Evolutionary conservation across 2,329 filamentous ascomycete genomes (phyloP), one percentile per base, ranked within the genome.

Genomic region (Metarhizium anisopliae): DNA sequence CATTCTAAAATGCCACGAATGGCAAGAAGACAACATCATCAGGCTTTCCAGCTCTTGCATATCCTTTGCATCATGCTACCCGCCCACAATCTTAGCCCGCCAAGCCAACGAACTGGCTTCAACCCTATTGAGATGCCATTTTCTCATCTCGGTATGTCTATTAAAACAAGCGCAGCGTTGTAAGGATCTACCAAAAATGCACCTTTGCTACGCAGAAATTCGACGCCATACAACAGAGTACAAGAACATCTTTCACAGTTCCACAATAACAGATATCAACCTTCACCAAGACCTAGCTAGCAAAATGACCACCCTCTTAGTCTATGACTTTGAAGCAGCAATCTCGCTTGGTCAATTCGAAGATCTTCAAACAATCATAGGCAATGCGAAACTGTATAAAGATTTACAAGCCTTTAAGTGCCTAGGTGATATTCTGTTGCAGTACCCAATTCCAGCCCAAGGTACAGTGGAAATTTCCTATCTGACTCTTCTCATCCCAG

Each of bases 261-360:
- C 20, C 11, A n/a, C 20, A 14, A 20, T 13, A 3, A 63, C 80
- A 0, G 72, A 78, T 20, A 72, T 75, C 13, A 69, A 71, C 1
- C 70, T 74, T 1, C 70, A 72, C 16, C 60, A 71, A 1, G 85
- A 89, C 63, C 72, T 90, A 16, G 63, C 74, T 6, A 69, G 72
- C 2, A 92, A 90, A 63, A 73, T 87, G 40, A 77, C 84, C 6
- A 80, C 83, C 2, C 70, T 95, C 18, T 73, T 90, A 7, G 82
- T 87, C 0, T 89, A 92, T 60, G 87, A 94, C 60, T 88, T 95
- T 58, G 91, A 96, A 72, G 86, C 84, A 2, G 83, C 86, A 0
- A 72, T 88, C 43, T 77, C 76, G 36, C 73, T 94, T 4, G 80
- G 83, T 57, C 76, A 79, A 20, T 94, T 86, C 86, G 80, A 87